These are phyloP conservation scores for Zymoseptoria tritici DNA, from an alignment of 2,329 filamentous ascomycete genomes.

Conservation along the genomic window DNA sequence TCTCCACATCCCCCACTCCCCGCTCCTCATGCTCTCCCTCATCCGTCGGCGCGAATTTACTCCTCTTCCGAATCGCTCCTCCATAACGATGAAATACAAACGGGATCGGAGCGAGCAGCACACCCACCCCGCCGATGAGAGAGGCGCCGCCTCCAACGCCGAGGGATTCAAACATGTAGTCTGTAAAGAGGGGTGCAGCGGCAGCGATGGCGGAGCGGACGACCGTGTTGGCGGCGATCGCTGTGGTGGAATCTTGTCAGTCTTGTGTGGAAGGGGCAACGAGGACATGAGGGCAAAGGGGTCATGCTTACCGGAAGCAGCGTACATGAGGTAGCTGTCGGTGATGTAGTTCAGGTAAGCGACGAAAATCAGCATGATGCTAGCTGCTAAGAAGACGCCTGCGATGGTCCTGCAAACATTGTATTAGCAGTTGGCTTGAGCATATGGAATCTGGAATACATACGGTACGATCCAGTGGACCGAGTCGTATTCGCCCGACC, in stretches of 20 bases:
- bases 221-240: slow-evolving; percentile 27
- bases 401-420: slow-evolving; percentile 16
- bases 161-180: slow-evolving; percentile 27
- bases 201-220: slow-evolving; percentile 23
- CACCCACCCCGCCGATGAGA: slow-evolving; percentile 40
- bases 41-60: slow-evolving; percentile 36
- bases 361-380: slow-evolving; percentile 45
- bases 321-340: slow-evolving; percentile 38
- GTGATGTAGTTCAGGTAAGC: slow-evolving; percentile 49
- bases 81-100: slow-evolving; percentile 30
- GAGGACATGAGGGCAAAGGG: no score
- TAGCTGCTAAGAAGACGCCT: slow-evolving; percentile 36
- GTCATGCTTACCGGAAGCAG: not conserved
- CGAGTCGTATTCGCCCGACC: slow-evolving; percentile 31
- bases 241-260: slow-evolving; percentile 24
- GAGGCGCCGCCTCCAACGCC: slow-evolving; percentile 27
- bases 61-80: slow-evolving; percentile 36
- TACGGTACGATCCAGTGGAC: slow-evolving; percentile 43
- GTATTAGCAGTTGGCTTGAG: not conserved
- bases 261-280: not conserved
- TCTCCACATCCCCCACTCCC: slow-evolving; percentile 29
- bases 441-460: no score
- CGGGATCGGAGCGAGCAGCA: slow-evolving; percentile 28
- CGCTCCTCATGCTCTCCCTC: slow-evolving; percentile 32
- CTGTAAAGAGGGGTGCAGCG: slow-evolving; percentile 27